Conservation (phyloP, 192 early-diverging fungal genomes). For the Podila verticillata region DNA sequence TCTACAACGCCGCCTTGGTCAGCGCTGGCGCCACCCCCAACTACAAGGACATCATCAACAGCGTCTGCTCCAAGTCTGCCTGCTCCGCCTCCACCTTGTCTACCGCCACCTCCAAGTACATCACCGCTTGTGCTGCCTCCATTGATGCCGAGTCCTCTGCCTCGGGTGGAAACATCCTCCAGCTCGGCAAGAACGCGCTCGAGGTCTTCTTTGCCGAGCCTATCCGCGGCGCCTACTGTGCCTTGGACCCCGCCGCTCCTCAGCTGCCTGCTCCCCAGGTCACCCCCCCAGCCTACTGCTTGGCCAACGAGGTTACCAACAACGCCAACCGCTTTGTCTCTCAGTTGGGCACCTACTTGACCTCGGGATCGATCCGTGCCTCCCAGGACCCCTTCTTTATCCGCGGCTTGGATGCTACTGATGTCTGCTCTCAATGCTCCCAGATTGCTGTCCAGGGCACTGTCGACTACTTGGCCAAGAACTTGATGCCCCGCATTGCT, state of each 20-base stretch:
- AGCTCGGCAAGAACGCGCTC: slow-evolving; percentile 36
- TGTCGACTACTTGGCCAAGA: slow-evolving; percentile 13
- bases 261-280: background rate
- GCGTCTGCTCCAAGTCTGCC: slow-evolving; percentile 27
- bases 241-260: slow-evolving; percentile 17
- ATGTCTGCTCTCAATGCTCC: slow-evolving; percentile 33
- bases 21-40: slow-evolving; percentile 10
- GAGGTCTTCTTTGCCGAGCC: slow-evolving; percentile 40
- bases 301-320: background rate
- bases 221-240: slow-evolving; percentile 27
- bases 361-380: slow-evolving; percentile 25
- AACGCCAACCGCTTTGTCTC: slow-evolving; percentile 19
- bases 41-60: slow-evolving; percentile 24
- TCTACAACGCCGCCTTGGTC: slow-evolving; percentile 35
- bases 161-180: slow-evolving; percentile 30
- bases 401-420: slow-evolving; percentile 5
- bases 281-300: slow-evolving; percentile 23
- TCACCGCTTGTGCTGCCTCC: slow-evolving; percentile 34
- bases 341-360: slow-evolving; percentile 32
- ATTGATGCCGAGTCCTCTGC: slow-evolving; percentile 15
- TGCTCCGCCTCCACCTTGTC: slow-evolving; percentile 19
- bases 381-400: slow-evolving; percentile 23
- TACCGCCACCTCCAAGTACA: slow-evolving; percentile 29
- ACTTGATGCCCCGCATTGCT: slow-evolving; percentile 26
- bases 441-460: slow-evolving; percentile 15